phyloP scores from a whole-genome alignment of 2,329 filamentous ascomycete genomes.

The Ophiocordyceps polyrhachis-furcata region DNA sequence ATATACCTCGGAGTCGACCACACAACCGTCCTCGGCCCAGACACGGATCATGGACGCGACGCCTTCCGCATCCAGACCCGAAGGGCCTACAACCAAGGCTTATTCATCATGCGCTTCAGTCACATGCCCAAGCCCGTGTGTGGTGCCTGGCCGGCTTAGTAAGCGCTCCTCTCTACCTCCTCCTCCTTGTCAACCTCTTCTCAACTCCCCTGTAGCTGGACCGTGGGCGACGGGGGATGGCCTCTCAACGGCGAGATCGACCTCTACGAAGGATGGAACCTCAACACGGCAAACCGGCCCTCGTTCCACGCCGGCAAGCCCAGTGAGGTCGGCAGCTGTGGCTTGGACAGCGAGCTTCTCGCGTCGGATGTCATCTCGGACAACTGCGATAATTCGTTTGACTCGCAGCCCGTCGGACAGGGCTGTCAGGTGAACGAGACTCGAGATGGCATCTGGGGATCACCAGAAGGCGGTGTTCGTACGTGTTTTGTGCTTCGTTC shows the following conservation, averaged over 20 bases:
- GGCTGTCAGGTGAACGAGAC: slow-evolving; percentile 1
- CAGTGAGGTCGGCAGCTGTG: not conserved
- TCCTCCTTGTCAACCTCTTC: not conserved
- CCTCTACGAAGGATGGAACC: slow-evolving; percentile 46
- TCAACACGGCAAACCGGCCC: slow-evolving; percentile 30
- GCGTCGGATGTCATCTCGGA: not conserved
- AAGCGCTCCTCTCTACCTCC: slow-evolving; percentile 5
- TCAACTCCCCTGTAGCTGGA: slow-evolving; percentile 15
- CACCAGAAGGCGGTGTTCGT: slow-evolving; percentile 1
- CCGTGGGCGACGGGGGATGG: slow-evolving; percentile 29
- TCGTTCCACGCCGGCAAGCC: slow-evolving; percentile 24
- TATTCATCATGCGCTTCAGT: slow-evolving; percentile 35
- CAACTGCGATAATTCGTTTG: slow-evolving; percentile 1
- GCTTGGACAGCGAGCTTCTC: not conserved
- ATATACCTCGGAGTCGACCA: slow-evolving; percentile 19
- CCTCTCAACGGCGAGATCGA: slow-evolving; percentile 43
- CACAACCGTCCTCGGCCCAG: slow-evolving; percentile 3
- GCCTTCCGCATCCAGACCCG: slow-evolving; percentile 50
- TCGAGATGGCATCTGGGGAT: not conserved
- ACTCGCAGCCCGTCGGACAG: not conserved
- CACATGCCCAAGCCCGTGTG: slow-evolving; percentile 43
- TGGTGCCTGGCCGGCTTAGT: slow-evolving; percentile 52
- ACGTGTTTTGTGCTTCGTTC: not conserved
- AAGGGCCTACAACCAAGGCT: slow-evolving; percentile 39
- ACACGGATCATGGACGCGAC: slow-evolving; percentile 15